Evolutionary conservation across 2,329 filamentous ascomycete genomes (phyloP).

Genomic region (Arthrobotrys sinensis): DNA sequence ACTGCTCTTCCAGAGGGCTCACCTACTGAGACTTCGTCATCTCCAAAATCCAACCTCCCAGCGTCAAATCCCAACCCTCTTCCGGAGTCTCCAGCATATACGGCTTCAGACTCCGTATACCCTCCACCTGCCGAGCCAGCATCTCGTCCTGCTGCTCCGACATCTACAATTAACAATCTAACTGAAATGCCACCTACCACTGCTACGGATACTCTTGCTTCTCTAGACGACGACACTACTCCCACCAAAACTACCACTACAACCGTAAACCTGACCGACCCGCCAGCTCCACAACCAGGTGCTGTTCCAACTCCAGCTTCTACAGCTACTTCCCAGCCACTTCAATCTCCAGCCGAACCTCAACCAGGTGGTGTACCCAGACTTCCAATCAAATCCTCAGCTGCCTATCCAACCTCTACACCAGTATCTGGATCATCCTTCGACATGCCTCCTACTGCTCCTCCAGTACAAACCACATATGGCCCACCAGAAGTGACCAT

Average conservation of each 20-base stretch:
- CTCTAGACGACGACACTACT: conserved; percentile 46
- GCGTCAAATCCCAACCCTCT: conserved; percentile 55
- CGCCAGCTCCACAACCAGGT: conserved; percentile 50
- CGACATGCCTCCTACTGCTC: conserved; percentile 48
- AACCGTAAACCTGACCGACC: conserved; percentile 53
- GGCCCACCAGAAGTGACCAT: conserved; percentile 36
- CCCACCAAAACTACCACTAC: conserved; percentile 46
- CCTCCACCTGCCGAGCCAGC: conserved; percentile 54
- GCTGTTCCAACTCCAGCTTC: conserved; percentile 34
- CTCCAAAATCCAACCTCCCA: conserved; percentile 48
- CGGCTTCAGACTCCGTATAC: conserved; percentile 47
- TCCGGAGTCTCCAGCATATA: conserved; percentile 50
- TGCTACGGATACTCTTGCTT: conserved; percentile 17
- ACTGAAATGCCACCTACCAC: conserved; percentile 43
- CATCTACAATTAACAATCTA: conserved; percentile 44
- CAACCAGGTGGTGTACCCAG: conserved; percentile 31
- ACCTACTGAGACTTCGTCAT: conserved; percentile 20
- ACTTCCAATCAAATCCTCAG: conserved; percentile 31
- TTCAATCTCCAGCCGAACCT: conserved; percentile 16
- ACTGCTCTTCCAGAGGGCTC: conserved; percentile 42
- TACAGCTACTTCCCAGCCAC: conserved; percentile 13
- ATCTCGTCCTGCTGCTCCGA: conserved; percentile 41
- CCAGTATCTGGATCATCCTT: conserved; percentile 43
- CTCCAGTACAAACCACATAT: conserved; percentile 50
- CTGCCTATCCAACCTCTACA: conserved; percentile 28